Base-by-base conservation (phyloP, 1,284 basidiomycete species). In the Tilletia walkeri region DNA sequence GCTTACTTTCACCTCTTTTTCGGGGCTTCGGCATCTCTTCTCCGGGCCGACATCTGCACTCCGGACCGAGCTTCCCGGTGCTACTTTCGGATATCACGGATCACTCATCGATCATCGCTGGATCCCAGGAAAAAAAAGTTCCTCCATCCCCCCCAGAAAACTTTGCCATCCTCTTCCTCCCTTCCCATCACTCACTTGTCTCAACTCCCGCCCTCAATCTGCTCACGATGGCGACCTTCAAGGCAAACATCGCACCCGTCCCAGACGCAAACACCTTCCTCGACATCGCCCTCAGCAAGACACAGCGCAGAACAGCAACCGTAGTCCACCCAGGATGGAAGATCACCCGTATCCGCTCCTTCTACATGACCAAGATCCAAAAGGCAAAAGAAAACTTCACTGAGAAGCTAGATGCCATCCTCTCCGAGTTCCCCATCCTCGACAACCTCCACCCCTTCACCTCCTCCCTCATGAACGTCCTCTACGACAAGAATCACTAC, bases 311-410 rank as follows among this genome's bases (percentile, higher is more conserved):
- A 87, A 98, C 95, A 45, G 95, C 95, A 16, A 98, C 95, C 56
- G 95, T 94, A 83, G 80, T 84, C 48, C 83, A 84, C 65, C 82
- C 82, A 69, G 98, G 97, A 87, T 97, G 96, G 88, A 98, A 99
- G 88, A 99, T 99, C 84, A 93, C 92, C 74, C 90, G 94, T 69
- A 95, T 94, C 84, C 89, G 93, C 47, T 76, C 80, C 78, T 92
- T 97, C 85, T 97, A 99, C 86, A 97, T 98, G 95, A 90, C 95
- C 84, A 99, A 98, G 86, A 95, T 99, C 86, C 99, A 97, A 86
- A 99, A 98, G 85, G 96, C 95, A 1, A 95, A 98, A 85, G 94
- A 98, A 84, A 89, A 92, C 16, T 98, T 99, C 79, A 94, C 95
- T 77, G 95, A 99, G 86, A 97, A 98, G 85, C 89, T 99, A 47